Percentiles rank a stretch among this genome's conserved stretches.
These are phyloP conservation scores for Rhizophlyctis rosea DNA, from an alignment of 192 early-diverging fungal genomes.

Conservation along the genomic window DNA sequence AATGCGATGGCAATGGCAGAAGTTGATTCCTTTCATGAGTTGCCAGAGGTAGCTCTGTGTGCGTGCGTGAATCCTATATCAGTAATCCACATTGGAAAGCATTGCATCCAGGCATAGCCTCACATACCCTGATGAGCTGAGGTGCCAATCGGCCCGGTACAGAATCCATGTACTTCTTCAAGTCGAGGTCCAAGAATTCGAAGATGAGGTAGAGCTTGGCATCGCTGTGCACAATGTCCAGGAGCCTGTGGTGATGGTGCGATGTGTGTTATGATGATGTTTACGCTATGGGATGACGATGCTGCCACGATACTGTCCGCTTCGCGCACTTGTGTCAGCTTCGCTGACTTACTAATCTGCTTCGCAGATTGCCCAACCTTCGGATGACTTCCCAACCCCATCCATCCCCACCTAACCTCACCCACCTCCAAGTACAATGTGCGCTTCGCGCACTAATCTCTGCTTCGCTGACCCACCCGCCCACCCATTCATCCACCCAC, in stretches of 20 bases:
- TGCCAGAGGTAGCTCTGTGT: slow-evolving; percentile 87
- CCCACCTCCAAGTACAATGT: neutral
- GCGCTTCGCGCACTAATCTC: neutral
- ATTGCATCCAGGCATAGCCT: slow-evolving; percentile 1
- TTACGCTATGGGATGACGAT: too few relatives aligned
- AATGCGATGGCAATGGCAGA: slow-evolving; percentile 90
- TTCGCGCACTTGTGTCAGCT: too few relatives aligned
- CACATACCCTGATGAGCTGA: slow-evolving; percentile 56
- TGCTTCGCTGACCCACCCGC: too few relatives aligned
- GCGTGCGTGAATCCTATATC: neutral
- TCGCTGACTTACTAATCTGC: too few relatives aligned
- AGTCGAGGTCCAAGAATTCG: slow-evolving; percentile 91
- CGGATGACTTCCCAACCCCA: too few relatives aligned
- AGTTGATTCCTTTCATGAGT: slow-evolving; percentile 79
- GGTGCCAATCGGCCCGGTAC: slow-evolving; percentile 45
- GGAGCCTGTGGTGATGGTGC: slow-evolving; percentile 50
- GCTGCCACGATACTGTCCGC: too few relatives aligned
- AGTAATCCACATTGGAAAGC: neutral
- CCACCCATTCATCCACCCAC: neutral
- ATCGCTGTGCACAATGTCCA: slow-evolving; percentile 87
- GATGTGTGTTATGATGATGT: neutral
- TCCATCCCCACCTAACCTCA: neutral
- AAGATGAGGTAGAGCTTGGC: slow-evolving; percentile 90
- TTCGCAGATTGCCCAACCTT: too few relatives aligned
- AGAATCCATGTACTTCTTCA: slow-evolving; percentile 83